Conservation (phyloP, 2,329 filamentous ascomycete species). For the Fusarium proliferatum region DNA sequence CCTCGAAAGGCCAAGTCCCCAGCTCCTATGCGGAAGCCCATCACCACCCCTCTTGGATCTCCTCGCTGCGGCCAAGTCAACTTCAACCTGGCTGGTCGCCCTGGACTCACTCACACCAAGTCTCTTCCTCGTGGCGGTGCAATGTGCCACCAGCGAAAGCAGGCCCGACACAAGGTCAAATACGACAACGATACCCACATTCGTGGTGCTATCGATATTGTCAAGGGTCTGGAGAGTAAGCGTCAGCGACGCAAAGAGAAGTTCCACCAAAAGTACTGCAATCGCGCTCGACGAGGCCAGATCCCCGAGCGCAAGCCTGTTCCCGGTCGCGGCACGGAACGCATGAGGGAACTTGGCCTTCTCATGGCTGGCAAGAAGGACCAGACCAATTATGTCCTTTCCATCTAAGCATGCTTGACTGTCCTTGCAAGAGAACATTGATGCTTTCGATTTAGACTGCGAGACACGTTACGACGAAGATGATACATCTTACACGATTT, state of each 20-base stretch:
- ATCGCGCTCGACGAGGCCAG: constrained; percentile 78
- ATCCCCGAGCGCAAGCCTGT: constrained; percentile 72
- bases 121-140: constrained; percentile 85
- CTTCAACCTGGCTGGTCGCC: constrained; percentile 62
- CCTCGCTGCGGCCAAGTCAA: constrained; percentile 55
- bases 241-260: constrained; percentile 93
- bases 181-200: constrained; percentile 69
- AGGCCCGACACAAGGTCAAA: constrained; percentile 53
- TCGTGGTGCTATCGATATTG: constrained; percentile 95
- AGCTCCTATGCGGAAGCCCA: constrained; percentile 70
- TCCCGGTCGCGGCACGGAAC: constrained; percentile 88
- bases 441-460: constrained; percentile 22
- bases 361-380: constrained; percentile 85
- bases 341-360: constrained; percentile 85
- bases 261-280: constrained; percentile 88
- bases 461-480: constrained; percentile 26
- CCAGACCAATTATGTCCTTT: constrained; percentile 81
- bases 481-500: constrained; percentile 35
- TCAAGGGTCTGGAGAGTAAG: constrained; percentile 95
- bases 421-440: constrained; percentile 9
- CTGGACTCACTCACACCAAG: constrained; percentile 80
- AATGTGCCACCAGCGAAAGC: constrained; percentile 68
- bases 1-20: constrained; percentile 78
- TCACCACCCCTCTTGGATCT: constrained; percentile 52
- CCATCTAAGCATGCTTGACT: constrained; percentile 62